A percentile compares a stretch with the other conserved stretches of the same genome.
Conservation (phyloP, 2,329 filamentous ascomycete genomes). For the Aspergillus proliferans region DNA sequence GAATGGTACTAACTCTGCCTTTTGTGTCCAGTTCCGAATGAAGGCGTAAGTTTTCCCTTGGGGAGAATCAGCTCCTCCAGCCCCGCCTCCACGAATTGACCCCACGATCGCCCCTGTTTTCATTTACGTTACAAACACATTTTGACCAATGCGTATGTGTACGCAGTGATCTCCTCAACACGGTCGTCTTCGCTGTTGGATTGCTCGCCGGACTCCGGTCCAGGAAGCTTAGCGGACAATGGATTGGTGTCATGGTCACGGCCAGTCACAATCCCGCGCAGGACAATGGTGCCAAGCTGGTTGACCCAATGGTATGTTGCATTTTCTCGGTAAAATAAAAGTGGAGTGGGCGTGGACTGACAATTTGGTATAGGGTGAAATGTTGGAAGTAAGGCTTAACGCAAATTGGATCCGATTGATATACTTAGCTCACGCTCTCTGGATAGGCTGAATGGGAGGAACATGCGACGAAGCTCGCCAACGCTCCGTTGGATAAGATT, state of each 20-base stretch:
- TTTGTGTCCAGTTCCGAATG: slow-evolving; percentile 55
- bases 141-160: slow-evolving; percentile 25
- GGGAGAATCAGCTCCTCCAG: slow-evolving; percentile 22
- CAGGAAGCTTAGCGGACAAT: slow-evolving; percentile 79
- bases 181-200: slow-evolving; percentile 86
- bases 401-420: not conserved
- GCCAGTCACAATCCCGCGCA: slow-evolving; percentile 85
- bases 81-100: slow-evolving; percentile 24
- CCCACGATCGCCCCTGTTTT: slow-evolving; percentile 23
- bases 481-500: slow-evolving; percentile 70
- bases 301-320: slow-evolving; percentile 71
- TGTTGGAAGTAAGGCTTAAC: slow-evolving; percentile 66
- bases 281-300: slow-evolving; percentile 91
- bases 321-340: not conserved
- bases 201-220: slow-evolving; percentile 83
- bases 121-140: slow-evolving; percentile 26
- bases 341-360: slow-evolving; percentile 6
- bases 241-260: slow-evolving; percentile 95
- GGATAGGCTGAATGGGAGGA: slow-evolving; percentile 73
- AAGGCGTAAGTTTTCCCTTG: slow-evolving; percentile 52
- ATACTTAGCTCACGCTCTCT: slow-evolving; percentile 8
- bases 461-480: slow-evolving; percentile 83
- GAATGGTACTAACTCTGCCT: slow-evolving; percentile 8
- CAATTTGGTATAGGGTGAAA: slow-evolving; percentile 61
- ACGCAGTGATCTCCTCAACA: slow-evolving; percentile 70